Conservation (phyloP, 139 green algal genomes). For the Micromonas commoda region DNA sequence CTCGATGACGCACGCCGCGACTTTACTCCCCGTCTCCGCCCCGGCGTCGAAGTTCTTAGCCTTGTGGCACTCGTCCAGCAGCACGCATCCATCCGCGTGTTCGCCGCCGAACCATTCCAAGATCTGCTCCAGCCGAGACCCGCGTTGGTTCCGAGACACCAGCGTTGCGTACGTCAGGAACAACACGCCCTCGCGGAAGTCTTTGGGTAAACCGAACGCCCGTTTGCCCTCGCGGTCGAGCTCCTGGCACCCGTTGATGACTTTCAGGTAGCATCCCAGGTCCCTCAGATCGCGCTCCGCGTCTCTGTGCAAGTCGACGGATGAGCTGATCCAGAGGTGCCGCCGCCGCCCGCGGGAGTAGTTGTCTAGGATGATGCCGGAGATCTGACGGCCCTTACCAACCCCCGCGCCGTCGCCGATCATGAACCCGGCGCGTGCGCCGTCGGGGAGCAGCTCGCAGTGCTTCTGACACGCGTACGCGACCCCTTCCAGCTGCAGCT, state of each 20-base stretch:
- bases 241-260: conserved; percentile 61
- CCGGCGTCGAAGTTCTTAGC: conserved; percentile 70
- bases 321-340: conserved; percentile 66
- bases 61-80: conserved; percentile 49
- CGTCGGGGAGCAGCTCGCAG: conserved; percentile 48
- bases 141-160: conserved; percentile 29
- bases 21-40: conserved; percentile 65
- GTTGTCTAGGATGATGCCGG: conserved; percentile 76
- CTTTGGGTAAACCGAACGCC: conserved; percentile 54
- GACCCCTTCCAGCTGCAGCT: conserved; percentile 81
- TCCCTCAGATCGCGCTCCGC: conserved; percentile 58
- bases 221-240: conserved; percentile 63
- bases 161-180: conserved; percentile 84
- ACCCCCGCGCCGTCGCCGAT: conserved; percentile 25
- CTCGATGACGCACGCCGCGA: conserved; percentile 28
- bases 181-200: conserved; percentile 71
- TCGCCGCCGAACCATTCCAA: conserved; percentile 23
- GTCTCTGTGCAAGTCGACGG: conserved; percentile 63
- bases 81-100: neutral
- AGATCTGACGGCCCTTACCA: conserved; percentile 60
- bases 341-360: conserved; percentile 56
- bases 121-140: conserved; percentile 17
- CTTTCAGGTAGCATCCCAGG: conserved; percentile 54
- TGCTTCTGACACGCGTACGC: conserved; percentile 74
- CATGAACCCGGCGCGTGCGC: conserved; percentile 64